Evolutionary conservation across 23 red algal species (phyloP), one percentile per base, ranked within the genome.

Genomic region (Rhodosorus marinus): DNA sequence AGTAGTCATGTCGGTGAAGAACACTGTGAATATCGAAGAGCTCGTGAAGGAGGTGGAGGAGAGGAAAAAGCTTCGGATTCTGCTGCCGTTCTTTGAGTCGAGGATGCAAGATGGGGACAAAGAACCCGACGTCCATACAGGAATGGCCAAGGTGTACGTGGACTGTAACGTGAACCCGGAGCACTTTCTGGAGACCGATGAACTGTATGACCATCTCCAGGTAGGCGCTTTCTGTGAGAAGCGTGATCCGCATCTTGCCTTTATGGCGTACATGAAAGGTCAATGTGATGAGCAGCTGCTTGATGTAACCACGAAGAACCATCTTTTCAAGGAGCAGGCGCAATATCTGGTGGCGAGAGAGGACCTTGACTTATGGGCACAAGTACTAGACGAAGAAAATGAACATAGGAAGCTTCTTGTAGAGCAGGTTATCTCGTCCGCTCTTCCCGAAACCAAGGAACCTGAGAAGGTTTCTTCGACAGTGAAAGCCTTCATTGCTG

Each of bases 91-190:
- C 33, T 45, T 98, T 22, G 90, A 98, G 54, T 54, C 79, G 4
- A 59, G 69, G 5, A 74, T 98, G 0, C 74, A 60, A 7, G 90
- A 98, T 36, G 90, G 90, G 49, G 71, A 66, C 17, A 85, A 66
- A 8, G 38, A 43, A 17, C 51, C 70, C 20, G 72, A 62, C 35
- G 90, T 98, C n/a, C 79, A 85, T 42, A 77, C 90, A 38, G 90
- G 75, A 51, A 57, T 98, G 29, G 90, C 90, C 25, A 98, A 98
- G 54, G 70, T 79, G 7, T 98, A 98, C 49, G 79, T 98, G 2
- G 90, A 98, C 48, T 63, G 68, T 32, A 98, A 98, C 59, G 78
- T 98, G 31, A 85, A 84, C 33, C 90, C 90, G n/a, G 79, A 98
- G 52, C 90, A 98, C 55, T 98, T 98, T 59, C 64, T 98, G 46